Evolutionary conservation across 768 basidiomycete genomes (phyloP).

Genomic region (Phanerochaete carnosa): DNA sequence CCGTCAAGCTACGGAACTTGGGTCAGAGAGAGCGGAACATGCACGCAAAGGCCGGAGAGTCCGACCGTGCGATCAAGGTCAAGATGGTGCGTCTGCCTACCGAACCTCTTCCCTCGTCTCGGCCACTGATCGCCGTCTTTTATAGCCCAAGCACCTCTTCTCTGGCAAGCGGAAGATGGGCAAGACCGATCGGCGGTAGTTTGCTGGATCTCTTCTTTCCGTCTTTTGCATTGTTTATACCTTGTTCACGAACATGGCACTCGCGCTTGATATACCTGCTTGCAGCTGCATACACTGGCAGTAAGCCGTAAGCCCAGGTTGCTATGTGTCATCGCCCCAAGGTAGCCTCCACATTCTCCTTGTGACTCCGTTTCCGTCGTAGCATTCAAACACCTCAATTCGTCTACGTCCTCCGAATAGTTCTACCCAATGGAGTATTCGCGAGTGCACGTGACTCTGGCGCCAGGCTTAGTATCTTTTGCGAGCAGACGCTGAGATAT

Average conservation of each 20-base stretch:
- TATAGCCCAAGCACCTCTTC: constrained; percentile 82
- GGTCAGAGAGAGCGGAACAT: constrained; percentile 85
- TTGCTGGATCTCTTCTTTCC: neutral
- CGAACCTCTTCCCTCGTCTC: neutral
- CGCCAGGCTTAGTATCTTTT: too few species aligned
- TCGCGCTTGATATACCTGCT: too few species aligned
- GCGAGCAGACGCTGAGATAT: too few species aligned
- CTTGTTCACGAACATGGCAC: neutral
- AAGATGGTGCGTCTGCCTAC: constrained; percentile 61
- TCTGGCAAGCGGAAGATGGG: constrained; percentile 82
- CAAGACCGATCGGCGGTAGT: constrained; percentile 75
- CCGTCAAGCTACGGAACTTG: constrained; percentile 79
- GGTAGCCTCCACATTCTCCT: too few species aligned
- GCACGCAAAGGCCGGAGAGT: constrained; percentile 88
- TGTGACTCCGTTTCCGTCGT: too few species aligned
- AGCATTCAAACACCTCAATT: too few species aligned
- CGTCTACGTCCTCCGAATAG: too few species aligned
- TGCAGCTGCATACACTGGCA: too few species aligned
- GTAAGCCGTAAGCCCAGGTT: too few species aligned
- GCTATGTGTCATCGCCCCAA: too few species aligned
- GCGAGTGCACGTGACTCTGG: too few species aligned
- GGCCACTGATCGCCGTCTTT: constrained; percentile 8
- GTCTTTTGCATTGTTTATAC: neutral
- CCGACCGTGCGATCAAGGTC: constrained; percentile 73
- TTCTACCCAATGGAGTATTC: too few species aligned